Percentiles rank a stretch among this genome's conserved stretches.
phyloP scores from a whole-genome alignment of 257 asterid genomes.

The Dorcoceras hygrometricum region DNA sequence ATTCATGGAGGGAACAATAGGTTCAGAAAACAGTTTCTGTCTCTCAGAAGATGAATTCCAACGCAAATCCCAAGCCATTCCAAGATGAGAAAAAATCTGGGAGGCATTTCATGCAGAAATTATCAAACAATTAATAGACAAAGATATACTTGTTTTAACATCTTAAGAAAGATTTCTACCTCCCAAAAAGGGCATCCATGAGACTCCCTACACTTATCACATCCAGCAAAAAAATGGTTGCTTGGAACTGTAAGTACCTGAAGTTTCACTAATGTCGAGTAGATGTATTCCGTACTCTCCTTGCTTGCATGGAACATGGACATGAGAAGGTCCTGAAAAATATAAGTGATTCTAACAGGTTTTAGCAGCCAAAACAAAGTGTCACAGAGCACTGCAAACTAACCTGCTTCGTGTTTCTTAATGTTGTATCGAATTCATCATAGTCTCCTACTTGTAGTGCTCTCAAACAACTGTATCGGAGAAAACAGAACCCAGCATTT shows the following conservation, averaged over 20 bases:
- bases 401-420: constrained; percentile 82
- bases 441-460: constrained; percentile 79
- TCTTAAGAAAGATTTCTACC: constrained; percentile 16
- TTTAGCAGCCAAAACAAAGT: constrained; percentile 3
- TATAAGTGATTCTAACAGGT: constrained; percentile 22
- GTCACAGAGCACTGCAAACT: constrained; percentile 22
- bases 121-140: constrained; percentile 16
- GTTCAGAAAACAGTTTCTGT: constrained; percentile 46
- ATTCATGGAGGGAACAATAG: constrained; percentile 51
- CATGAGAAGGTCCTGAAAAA: constrained; percentile 72
- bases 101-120: constrained; percentile 19
- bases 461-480: constrained; percentile 70
- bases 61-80: constrained; percentile 87
- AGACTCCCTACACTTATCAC: constrained; percentile 9
- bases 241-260: constrained; percentile 54
- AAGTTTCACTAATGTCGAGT: constrained; percentile 76
- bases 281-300: constrained; percentile 90
- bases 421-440: constrained; percentile 58
- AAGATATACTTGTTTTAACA: constrained; percentile 2
- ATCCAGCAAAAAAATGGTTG: constrained; percentile 16
- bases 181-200: constrained; percentile 20
- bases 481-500: constrained; percentile 26
- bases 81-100: constrained; percentile 91
- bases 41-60: constrained; percentile 56
- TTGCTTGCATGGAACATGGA: constrained; percentile 82